phyloP scores from a whole-genome alignment of 176 grass and related monocot species.

The Pontederia paniculata region DNA sequence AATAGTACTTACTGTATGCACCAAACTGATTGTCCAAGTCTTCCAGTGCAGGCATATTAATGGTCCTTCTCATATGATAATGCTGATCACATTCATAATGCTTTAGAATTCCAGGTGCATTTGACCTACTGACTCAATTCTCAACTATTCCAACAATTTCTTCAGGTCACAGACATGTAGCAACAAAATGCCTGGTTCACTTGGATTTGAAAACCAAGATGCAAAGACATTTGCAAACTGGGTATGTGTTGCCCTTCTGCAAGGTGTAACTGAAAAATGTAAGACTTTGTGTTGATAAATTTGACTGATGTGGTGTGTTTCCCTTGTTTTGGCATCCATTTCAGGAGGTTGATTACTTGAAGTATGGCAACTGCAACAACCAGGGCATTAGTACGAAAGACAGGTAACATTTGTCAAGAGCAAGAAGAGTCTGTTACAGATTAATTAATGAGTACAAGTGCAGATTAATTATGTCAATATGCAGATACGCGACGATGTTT shows the following conservation, averaged over 20 bases:
- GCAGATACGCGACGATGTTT: conserved; percentile 79
- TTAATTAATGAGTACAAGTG: not conserved
- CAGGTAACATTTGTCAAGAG: conserved; percentile 39
- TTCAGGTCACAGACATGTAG: conserved; percentile 67
- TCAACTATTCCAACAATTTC: not conserved
- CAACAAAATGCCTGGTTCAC: conserved; percentile 67
- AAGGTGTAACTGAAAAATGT: not conserved
- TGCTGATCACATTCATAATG: no score
- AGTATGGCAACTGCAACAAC: conserved; percentile 87
- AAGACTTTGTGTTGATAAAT: not conserved
- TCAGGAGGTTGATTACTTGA: conserved; percentile 91
- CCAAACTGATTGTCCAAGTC: no score
- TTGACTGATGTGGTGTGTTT: not conserved
- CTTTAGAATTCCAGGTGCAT: not conserved
- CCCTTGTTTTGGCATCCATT: not conserved
- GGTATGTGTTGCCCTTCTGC: conserved; percentile 37
- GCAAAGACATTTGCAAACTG: conserved; percentile 70
- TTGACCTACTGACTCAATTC: not conserved
- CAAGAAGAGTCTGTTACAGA: not conserved
- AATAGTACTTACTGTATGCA: no score
- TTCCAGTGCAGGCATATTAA: no score
- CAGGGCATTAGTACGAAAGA: conserved; percentile 30
- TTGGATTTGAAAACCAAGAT: conserved; percentile 82
- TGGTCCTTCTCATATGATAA: no score
- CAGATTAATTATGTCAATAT: not conserved